phyloP scores from a whole-genome alignment of 2,329 filamentous ascomycete genomes.

The Dryadomyces quercivorus region DNA sequence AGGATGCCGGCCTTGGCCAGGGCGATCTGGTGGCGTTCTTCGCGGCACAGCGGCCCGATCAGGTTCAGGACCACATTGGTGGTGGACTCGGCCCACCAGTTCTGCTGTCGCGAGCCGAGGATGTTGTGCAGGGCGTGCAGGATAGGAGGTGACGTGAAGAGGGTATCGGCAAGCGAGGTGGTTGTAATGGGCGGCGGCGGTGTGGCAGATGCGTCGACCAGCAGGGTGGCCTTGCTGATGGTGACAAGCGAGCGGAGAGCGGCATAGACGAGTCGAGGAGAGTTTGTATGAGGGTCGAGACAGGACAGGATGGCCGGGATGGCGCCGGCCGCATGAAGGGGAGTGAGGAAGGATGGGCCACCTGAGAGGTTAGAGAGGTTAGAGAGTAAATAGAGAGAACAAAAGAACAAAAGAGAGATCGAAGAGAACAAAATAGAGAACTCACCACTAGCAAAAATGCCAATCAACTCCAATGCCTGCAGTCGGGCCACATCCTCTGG shows the following conservation, averaged over 20 bases:
- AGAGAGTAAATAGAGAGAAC: no score
- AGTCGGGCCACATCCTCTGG: constrained; percentile 58
- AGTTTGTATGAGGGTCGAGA: constrained; percentile 52
- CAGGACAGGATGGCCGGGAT: constrained; percentile 60
- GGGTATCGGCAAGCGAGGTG: constrained; percentile 42
- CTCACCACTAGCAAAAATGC: constrained; percentile 73
- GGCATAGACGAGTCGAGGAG: constrained; percentile 55
- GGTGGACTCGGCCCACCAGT: constrained; percentile 40
- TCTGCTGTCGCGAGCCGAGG: constrained; percentile 31
- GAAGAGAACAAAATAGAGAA: neutral
- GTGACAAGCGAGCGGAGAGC: constrained; percentile 64
- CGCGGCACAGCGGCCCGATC: constrained; percentile 48
- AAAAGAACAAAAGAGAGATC: no score
- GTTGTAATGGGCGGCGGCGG: constrained; percentile 31
- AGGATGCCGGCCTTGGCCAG: constrained; percentile 63
- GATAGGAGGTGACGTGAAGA: constrained; percentile 49
- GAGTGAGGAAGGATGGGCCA: constrained; percentile 65
- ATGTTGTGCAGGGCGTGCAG: constrained; percentile 46
- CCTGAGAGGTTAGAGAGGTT: constrained; percentile 33
- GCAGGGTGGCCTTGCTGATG: constrained; percentile 45
- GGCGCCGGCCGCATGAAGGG: constrained; percentile 55
- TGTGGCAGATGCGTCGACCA: constrained; percentile 33
- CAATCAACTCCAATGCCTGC: constrained; percentile 74
- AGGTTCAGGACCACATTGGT: constrained; percentile 33
- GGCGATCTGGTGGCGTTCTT: constrained; percentile 57